Conservation (phyloP, 1,139 yeast species). For the Saccharomyces pastorianus region DNA sequence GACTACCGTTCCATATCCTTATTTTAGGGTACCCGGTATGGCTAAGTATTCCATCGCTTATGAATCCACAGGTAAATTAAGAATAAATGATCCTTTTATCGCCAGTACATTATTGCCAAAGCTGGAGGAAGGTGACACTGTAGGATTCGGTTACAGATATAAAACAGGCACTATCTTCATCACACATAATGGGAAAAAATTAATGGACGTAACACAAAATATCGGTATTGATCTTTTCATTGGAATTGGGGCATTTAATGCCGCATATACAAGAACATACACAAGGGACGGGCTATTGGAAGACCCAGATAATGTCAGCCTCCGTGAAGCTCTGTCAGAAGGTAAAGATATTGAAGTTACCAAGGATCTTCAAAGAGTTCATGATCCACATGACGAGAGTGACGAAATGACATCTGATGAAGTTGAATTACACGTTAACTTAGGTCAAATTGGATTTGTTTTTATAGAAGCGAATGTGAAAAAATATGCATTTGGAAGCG, state of each 20-base stretch:
- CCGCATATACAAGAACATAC: slow-evolving; percentile 31
- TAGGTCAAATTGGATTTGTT: slow-evolving; percentile 89
- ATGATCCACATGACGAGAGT: slow-evolving; percentile 15
- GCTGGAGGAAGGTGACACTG: slow-evolving; percentile 75
- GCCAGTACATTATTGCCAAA: slow-evolving; percentile 70
- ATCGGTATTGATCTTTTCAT: slow-evolving; percentile 64
- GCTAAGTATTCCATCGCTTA: slow-evolving; percentile 78
- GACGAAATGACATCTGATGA: slow-evolving; percentile 24
- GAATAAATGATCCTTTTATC: slow-evolving; percentile 73
- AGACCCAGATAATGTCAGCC: slow-evolving; percentile 29
- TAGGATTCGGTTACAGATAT: slow-evolving; percentile 84
- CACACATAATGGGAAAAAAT: slow-evolving; percentile 82
- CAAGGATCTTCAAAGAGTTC: slow-evolving; percentile 18
- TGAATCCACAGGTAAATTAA: slow-evolving; percentile 77
- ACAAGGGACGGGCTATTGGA: slow-evolving; percentile 30
- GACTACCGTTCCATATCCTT: slow-evolving; percentile 82
- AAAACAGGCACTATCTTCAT: slow-evolving; percentile 76
- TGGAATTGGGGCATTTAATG: slow-evolving; percentile 30
- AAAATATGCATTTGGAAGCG: slow-evolving; percentile 85
- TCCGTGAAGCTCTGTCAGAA: slow-evolving; percentile 21
- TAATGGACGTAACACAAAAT: slow-evolving; percentile 76
- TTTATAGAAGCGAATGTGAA: slow-evolving; percentile 87
- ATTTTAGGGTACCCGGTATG: slow-evolving; percentile 78
- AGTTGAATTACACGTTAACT: slow-evolving; percentile 60
- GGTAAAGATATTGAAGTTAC: slow-evolving; percentile 21